Evolutionary conservation across 1,284 basidiomycete species (phyloP).

Genomic region (Sporisorium scitamineum): DNA sequence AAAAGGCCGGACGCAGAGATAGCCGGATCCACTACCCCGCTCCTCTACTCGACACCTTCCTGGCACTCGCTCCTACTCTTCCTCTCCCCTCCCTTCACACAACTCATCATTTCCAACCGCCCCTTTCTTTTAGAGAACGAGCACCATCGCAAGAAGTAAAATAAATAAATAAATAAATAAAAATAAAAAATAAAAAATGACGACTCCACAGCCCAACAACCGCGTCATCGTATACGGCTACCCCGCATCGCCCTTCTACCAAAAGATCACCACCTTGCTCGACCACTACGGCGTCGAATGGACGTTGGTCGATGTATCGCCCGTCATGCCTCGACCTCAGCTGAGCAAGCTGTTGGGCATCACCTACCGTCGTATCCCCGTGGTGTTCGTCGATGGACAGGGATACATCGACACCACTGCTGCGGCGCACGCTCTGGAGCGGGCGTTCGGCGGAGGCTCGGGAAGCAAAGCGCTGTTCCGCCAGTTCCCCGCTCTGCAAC

Average conservation of each 20-base stretch:
- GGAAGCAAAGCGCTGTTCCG: conserved; percentile 16
- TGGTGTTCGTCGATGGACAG: conserved; percentile 44
- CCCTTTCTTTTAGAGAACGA: neutral
- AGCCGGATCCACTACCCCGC: neutral
- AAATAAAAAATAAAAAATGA: too few species aligned
- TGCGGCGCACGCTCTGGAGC: conserved; percentile 33
- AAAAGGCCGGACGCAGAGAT: neutral
- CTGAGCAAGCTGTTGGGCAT: conserved; percentile 41
- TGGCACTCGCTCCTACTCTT: too few species aligned
- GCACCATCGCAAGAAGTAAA: neutral
- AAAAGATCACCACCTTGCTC: conserved; percentile 39
- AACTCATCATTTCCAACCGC: neutral
- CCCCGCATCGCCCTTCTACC: conserved; percentile 43
- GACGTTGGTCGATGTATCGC: conserved; percentile 36
- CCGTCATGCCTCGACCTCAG: conserved; percentile 41
- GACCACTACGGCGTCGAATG: conserved; percentile 43
- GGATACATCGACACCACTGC: conserved; percentile 47
- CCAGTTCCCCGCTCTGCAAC: conserved; percentile 22
- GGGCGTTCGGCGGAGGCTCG: conserved; percentile 21
- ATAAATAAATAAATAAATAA: too few species aligned
- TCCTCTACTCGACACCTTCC: too few species aligned
- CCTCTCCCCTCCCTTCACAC: neutral
- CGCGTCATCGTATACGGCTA: conserved; percentile 51
- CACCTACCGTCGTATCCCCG: conserved; percentile 50
- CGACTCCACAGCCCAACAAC: conserved; percentile 15